These are phyloP conservation scores for Onygenales sp. DNA, from an alignment of 2,329 filamentous ascomycete genomes.

Conservation along the genomic window DNA sequence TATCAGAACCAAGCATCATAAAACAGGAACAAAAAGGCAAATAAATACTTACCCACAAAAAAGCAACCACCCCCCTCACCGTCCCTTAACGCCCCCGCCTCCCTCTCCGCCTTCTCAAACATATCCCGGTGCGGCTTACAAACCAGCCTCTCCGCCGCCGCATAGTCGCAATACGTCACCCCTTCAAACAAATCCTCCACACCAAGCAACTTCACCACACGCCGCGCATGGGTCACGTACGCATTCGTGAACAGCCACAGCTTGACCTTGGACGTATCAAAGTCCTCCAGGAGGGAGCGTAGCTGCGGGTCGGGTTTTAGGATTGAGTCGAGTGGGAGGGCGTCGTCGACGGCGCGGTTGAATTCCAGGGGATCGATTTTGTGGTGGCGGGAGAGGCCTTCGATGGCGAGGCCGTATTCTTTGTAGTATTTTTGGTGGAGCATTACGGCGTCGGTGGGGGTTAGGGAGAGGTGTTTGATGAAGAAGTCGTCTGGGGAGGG, in stretches of 20 bases:
- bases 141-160: slow-evolving; percentile 52
- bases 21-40: neutral
- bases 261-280: slow-evolving; percentile 75
- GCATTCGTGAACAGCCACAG: slow-evolving; percentile 96
- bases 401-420: slow-evolving; percentile 93
- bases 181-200: slow-evolving; percentile 90
- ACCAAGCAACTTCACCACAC: slow-evolving; percentile 70
- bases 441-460: slow-evolving; percentile 66
- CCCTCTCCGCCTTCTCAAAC: slow-evolving; percentile 80
- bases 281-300: slow-evolving; percentile 65
- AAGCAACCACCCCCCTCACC: slow-evolving; percentile 59
- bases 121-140: slow-evolving; percentile 81
- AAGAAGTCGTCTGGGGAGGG: slow-evolving; percentile 46
- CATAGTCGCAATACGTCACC: slow-evolving; percentile 90
- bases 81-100: slow-evolving; percentile 58
- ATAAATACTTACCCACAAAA: slow-evolving; percentile 66
- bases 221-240: slow-evolving; percentile 75
- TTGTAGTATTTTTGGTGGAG: slow-evolving; percentile 90
- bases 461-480: slow-evolving; percentile 60
- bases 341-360: slow-evolving; percentile 90
- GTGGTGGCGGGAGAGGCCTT: slow-evolving; percentile 87
- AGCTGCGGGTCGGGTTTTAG: slow-evolving; percentile 70
- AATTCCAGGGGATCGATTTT: slow-evolving; percentile 92
- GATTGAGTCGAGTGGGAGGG: slow-evolving; percentile 74
- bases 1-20: slow-evolving; percentile 3